Evolutionary conservation across 176 grass and related monocot species (phyloP), one percentile per base, ranked within the genome.

Genomic region (Pontederia paniculata): DNA sequence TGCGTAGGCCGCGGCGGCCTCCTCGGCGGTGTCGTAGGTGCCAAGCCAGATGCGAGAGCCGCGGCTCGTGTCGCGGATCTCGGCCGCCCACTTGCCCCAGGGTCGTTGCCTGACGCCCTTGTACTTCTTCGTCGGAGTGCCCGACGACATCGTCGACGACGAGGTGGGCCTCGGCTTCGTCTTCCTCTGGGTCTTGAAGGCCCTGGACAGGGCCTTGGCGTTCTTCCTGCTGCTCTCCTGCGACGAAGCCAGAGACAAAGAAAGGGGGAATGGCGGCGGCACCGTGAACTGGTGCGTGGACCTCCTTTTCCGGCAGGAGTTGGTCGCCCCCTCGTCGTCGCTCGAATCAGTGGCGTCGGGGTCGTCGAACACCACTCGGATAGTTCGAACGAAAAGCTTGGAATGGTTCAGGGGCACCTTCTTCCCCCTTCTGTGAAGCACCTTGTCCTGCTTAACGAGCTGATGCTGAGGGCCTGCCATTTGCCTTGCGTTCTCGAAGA

Each of bases 1-100:
- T 2, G 78, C 72, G 48, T 95, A 95, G 17, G 89, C 89, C 0
- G 81, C 66, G 0, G 81, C 84, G 48, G 89, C 89, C 23, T 62
- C 21, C 8, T 79, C 78, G 0, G 89, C 84, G 0, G 76, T 89
- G 45, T 85, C 81, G 23, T 85, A 95, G 71, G 89, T 95, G 81
- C 89, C 89, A 8, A 95, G 84, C 89, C 89, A 95, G 55, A 79
- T 62, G 56, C 89, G 88, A 28, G 72, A 71, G 52, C 84, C 78
- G 22, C 71, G 76, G 68, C 84, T 85, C 0, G 84, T 84, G 81
- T 95, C 84, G 69, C 89, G 89, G 69, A 95, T 95, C 78, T 95
- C 89, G 0, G 89, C 81, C 2, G 89, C 89, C 89, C 89, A 95
- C 16, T 85, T 95, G 52, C 89, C 89, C 89, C 89, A 95, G 75